Evolutionary conservation across 768 basidiomycete species (phyloP).

Genomic region (Tylopilus intermedius): DNA sequence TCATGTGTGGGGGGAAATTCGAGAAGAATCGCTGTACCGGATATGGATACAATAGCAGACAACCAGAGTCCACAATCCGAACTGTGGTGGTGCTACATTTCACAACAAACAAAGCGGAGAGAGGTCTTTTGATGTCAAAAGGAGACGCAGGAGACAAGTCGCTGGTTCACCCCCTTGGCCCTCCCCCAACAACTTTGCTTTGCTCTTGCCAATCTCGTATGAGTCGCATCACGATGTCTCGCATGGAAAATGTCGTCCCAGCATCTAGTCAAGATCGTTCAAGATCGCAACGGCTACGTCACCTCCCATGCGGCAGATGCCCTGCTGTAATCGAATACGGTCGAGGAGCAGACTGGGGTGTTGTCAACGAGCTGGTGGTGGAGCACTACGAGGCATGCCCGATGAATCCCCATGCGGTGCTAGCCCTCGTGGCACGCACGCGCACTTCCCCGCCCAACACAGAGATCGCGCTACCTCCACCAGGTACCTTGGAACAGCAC

Average conservation of each 20-base stretch:
- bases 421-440: slow-evolving; percentile 8
- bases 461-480: slow-evolving; percentile 8
- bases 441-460: slow-evolving; percentile 12
- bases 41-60: slow-evolving; percentile 19
- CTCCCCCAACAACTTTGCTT: slow-evolving; percentile 9
- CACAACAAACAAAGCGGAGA: slow-evolving; percentile 31
- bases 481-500: neutral
- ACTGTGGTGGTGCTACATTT: slow-evolving; percentile 20
- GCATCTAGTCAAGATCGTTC: slow-evolving; percentile 8
- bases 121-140: slow-evolving; percentile 22
- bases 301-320: slow-evolving; percentile 28
- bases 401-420: slow-evolving; percentile 15
- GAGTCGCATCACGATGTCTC: slow-evolving; percentile 15
- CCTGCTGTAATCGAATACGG: slow-evolving; percentile 24
- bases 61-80: slow-evolving; percentile 16
- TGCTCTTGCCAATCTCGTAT: slow-evolving; percentile 4
- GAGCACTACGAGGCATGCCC: slow-evolving; percentile 28
- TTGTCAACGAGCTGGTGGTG: slow-evolving; percentile 25
- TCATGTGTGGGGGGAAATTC: slow-evolving; percentile 14
- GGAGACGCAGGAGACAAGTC: slow-evolving; percentile 6
- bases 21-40: slow-evolving; percentile 17
- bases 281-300: slow-evolving; percentile 7
- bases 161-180: slow-evolving; percentile 3
- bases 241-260: slow-evolving; percentile 8
- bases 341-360: slow-evolving; percentile 22